A percentile compares a stretch with the other conserved stretches of the same genome.
These are phyloP conservation scores for Linnemannia hyalina DNA, from an alignment of 192 early-diverging fungal species.

Conservation along the genomic window DNA sequence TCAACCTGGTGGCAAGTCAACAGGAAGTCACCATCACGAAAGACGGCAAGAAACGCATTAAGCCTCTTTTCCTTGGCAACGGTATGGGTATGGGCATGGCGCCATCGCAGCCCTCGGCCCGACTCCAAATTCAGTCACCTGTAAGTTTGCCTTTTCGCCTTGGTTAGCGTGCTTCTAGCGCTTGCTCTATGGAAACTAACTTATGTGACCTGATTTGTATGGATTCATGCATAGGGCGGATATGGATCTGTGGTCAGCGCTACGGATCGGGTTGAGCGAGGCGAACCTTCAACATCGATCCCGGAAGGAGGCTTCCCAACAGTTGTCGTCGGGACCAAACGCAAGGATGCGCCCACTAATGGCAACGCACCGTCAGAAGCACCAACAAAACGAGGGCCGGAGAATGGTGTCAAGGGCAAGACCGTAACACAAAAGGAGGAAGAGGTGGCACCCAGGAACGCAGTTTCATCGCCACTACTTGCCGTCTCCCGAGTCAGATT, in stretches of 20 bases:
- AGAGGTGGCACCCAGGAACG: slow-evolving; percentile 30
- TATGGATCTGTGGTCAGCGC: background rate
- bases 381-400: slow-evolving; percentile 32
- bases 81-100: slow-evolving; percentile 39
- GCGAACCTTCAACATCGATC: slow-evolving; percentile 48
- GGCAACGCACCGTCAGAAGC: slow-evolving; percentile 13
- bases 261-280: slow-evolving; percentile 47
- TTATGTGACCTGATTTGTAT: background rate
- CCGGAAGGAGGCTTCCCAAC: slow-evolving; percentile 58
- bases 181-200: background rate
- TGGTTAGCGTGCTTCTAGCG: too few relatives aligned
- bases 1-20: slow-evolving; percentile 39
- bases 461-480: slow-evolving; percentile 57
- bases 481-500: slow-evolving; percentile 61
- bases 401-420: slow-evolving; percentile 27
- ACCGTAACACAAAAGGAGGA: slow-evolving; percentile 17
- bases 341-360: slow-evolving; percentile 49
- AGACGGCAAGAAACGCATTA: slow-evolving; percentile 89
- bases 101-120: slow-evolving; percentile 10
- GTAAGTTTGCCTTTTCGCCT: background rate
- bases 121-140: slow-evolving; percentile 10
- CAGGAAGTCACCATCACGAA: slow-evolving; percentile 78
- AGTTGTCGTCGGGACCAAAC: slow-evolving; percentile 62
- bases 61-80: slow-evolving; percentile 73
- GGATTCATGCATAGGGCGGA: background rate